Evolutionary conservation across 495 filamentous ascomycete species (phyloP), one percentile per base, ranked within the genome.

Genomic region (Penicillium simplicissimum): DNA sequence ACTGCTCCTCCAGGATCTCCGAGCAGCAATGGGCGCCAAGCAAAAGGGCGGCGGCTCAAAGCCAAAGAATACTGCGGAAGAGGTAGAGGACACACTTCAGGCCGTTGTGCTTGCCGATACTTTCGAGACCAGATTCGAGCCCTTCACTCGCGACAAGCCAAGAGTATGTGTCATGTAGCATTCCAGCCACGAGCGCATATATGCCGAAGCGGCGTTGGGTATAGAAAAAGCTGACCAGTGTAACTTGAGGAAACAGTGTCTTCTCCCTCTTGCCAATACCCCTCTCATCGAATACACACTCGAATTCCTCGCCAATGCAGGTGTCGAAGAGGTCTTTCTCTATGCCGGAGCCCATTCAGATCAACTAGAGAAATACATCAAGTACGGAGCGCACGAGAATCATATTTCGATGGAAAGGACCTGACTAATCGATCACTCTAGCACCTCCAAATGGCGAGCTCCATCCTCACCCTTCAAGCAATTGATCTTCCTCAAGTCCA

Each of bases 221-320:
- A 28, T 9, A 19, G 31, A 53, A 8, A 14, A 15, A 40, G 17
- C 52, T 55, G 52, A 55, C 15, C 35, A 25, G 28, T 11, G 28
- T 3, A 31, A 25, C 19, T 8, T 33, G 14, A 1, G 48, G 2
- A 31, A 52, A 58, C 64, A 96, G 93, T 98, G 96, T 82, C 88
- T 99, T 33, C 81, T 99, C 34, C 94, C 94, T 31, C 82, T 99
- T 59, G 96, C 90, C 52, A 98, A 98, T 68, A 90, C 87, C 3
- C 96, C 96, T 19, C 80, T 98, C 57, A 96, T 99, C 76, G 94
- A 98, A 76, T 97, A 99, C 73, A 97, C 94, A 4, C 86, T 97
- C 62, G 95, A 99, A 72, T 97, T 95, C 72, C 88, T 99, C 0
- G 93, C 94, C 52, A 91, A 91, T 83, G 90, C 93, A 37, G 94